Base-by-base conservation (phyloP, 106 monocot species). In the Alisma plantagoaquatica region DNA sequence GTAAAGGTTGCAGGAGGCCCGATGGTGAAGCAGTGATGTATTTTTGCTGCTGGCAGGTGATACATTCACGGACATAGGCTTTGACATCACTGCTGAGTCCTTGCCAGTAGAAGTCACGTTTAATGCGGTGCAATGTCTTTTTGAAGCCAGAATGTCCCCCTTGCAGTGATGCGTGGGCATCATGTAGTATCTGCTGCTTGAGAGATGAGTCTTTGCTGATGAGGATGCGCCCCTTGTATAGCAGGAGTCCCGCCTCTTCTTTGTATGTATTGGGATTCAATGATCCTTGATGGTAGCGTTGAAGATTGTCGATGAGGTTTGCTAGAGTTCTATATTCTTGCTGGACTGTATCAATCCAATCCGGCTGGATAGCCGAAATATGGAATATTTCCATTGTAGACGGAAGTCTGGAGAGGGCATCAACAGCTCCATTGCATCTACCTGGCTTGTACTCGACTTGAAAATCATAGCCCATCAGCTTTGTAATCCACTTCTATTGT, bases 1-100 rank as follows among this genome's bases (percentile, higher is more conserved):
- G 48, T 3, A 49, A 10, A 9, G 60, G 45, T 46, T 59, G 59
- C 3, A 59, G 28, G 1, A 59, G 28, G 16, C 59, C 44, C 3
- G 25, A 42, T 41, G 43, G 59, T 3, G 16, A 4, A 0, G 16
- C 5, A 28, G 25, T 59, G 3, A 1, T 4, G 1, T 16, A 43
- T 23, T 59, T 59, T 1, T 24, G 3, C 15, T 9, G 1, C n/a
- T 43, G 59, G n/a, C 42, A 59, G 1, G 26, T 27, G 3, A 14
- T 2, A 28, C 45, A 59, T 7, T 15, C 8, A 14, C 27, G 20
- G 2, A 59, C 17, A 24, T 27, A 59, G 2, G 4, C 1, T n/a
- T 26, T 42, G 16, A 59, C 4, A 2, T 25, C 17, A 1, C 4
- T 27, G 1, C 25, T 41, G 25, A 14, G 17, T 4, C 59, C 59